Evolutionary conservation across 192 early-diverging fungal species (phyloP), one percentile per base, ranked within the genome.

Genomic region (Powellomyces hirtus): DNA sequence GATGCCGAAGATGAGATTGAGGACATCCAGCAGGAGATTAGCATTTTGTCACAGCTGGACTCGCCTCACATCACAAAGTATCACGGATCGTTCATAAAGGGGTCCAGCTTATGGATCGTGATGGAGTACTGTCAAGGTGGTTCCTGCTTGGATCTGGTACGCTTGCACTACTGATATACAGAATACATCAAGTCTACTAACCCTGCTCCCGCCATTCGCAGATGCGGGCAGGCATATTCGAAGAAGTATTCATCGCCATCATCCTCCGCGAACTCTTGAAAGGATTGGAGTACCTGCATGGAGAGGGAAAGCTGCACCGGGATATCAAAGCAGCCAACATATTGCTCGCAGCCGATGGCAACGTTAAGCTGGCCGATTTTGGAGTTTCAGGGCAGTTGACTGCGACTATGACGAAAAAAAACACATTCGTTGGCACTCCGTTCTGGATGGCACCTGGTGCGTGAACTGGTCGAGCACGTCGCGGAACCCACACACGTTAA

Each of bases 271-370:
- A 98, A 64, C 73, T 97, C 50, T 72, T 99, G 30, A 82, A 86
- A 55, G 97, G 95, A 10, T 79, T 99, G 30, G 92, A 96, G 51
- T 95, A 98, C 76, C 81, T 99, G 35, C 97, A 99, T 80, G 78
- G 74, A 14, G 88, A 96, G 70, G 87, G 91, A 93, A 98, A 83
- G 77, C 61, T 88, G 40, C 80, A 76, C 49, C 67, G 80, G 81
- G 97, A 99, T 71, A 93, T 99, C 64, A 99, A 99, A 90, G 92
- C 92, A 13, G 94, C 94, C 24, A 96, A 96, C 72, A 83, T 98
- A 14, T 75, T 84, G 87, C 31, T 81, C 88, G 62, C 89, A 82
- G 45, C 69, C 78, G 36, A 90, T 84, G 69, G 95, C 83, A 86
- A 90, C 57, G 89, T 98, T 49, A 98, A 97, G 76, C 82, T 98